Base-by-base conservation (phyloP, 768 basidiomycete species). In the Russula emetica region DNA sequence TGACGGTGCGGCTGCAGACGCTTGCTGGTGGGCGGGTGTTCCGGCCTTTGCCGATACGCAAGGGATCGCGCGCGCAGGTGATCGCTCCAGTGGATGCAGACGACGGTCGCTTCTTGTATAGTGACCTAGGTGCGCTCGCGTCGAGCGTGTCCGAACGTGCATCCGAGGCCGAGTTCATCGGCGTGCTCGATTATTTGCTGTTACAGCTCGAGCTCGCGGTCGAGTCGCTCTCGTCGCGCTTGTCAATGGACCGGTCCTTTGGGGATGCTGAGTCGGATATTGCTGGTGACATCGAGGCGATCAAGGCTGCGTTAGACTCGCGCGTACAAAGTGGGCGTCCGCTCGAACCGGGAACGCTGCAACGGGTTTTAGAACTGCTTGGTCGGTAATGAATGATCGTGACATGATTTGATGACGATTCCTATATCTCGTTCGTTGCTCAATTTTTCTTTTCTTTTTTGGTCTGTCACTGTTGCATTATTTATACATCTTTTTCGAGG, bases 1-100 rank as follows among this genome's bases (percentile, higher is more conserved):
- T 95, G 13, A 87, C 89, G 70, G 76, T 95, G 26, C 84, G 93
- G 5, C 78, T 94, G 34, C 94, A 98, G 75, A 83, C 88, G 3
- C 79, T 94, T 30, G 80, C 87, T 3, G 81, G 85, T 5, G 78
- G 76, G 0, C 58, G 58, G 24, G 66, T 67, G 55, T 68, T 67
- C 67, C 67, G 66, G 32, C 57, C 66, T 11, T 20, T 62, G 14
- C 61, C 61, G 14, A 51, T 62, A 24, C 67, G 67, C 51, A 68
- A 68, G 55, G 67, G 62, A 34, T 67, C 66, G 10, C 54, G 58
- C 9, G 62, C 61, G 30, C 67, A 62, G 58, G 57, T 60, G 32
- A 32, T 62, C 22, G 66, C 82, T 8, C 65, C 62, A 7, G 30
- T 40, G 42, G 58, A 64, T 32, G 66, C 61, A 30, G 60, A 62